Conservation (phyloP, 208 protist species). For the Porcisia deanei region DNA sequence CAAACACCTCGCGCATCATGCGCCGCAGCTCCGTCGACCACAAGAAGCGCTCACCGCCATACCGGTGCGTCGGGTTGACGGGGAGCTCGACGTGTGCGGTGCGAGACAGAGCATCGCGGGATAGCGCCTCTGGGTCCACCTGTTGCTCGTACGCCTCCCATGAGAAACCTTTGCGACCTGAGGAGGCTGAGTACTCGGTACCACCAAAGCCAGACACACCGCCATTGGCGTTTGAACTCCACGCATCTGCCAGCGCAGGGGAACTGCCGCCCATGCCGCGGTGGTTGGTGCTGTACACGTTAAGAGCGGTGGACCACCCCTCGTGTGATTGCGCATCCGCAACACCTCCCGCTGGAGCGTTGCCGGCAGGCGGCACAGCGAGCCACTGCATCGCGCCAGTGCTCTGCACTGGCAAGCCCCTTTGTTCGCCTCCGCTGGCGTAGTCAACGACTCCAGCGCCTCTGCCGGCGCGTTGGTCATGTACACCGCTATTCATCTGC, state of each 20-base stretch:
- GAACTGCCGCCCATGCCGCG: background rate
- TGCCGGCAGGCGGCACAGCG: background rate
- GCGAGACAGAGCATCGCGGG: conserved; percentile 39
- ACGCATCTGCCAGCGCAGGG: background rate
- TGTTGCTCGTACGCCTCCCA: conserved; percentile 78
- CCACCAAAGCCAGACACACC: background rate
- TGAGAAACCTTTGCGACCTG: conserved; percentile 40
- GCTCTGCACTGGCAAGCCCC: conserved; percentile 1
- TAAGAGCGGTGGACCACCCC: conserved; percentile 13
- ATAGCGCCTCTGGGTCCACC: conserved; percentile 30
- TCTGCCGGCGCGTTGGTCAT: background rate
- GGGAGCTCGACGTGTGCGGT: conserved; percentile 55
- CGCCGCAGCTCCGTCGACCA: conserved; percentile 86
- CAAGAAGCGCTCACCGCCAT: conserved; percentile 71
- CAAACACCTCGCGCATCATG: conserved; percentile 89
- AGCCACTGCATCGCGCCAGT: background rate
- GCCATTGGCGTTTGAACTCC: background rate
- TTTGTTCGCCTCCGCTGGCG: conserved; percentile 1
- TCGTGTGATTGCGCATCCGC: background rate
- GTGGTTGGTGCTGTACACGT: background rate
- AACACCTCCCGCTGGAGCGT: background rate
- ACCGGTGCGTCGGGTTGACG: conserved; percentile 70
- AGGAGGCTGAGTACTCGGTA: conserved; percentile 1
- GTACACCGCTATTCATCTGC: background rate
- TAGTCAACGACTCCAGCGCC: background rate